Evolutionary conservation across 371 early-diverging fungal genomes (phyloP).

Genomic region (Capniomyces stellatus): DNA sequence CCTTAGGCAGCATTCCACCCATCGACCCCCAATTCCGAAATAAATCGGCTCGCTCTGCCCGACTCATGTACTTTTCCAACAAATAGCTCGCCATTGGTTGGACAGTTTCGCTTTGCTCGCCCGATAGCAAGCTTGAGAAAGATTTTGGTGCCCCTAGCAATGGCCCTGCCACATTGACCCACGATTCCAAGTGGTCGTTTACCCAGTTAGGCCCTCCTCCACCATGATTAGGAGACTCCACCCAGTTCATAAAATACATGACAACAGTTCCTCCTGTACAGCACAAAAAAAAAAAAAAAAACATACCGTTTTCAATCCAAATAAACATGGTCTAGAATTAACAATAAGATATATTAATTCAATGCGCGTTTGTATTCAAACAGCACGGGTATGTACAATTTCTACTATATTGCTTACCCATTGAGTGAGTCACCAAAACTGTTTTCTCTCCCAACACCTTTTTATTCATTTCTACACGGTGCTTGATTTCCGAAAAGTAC

Average conservation of each 20-base stretch:
- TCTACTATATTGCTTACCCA: too few species aligned
- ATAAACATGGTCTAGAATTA: too few species aligned
- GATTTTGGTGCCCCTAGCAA: conserved; percentile 81
- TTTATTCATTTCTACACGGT: conserved; percentile 44
- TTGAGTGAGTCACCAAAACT: conserved; percentile 44
- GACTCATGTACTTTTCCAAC: conserved; percentile 70
- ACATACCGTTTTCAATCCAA: too few species aligned
- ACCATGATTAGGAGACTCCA: conserved; percentile 45
- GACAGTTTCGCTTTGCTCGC: conserved; percentile 78
- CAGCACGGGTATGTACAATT: too few species aligned
- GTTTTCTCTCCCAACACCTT: conserved; percentile 33
- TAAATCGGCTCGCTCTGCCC: too few species aligned
- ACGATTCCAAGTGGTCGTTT: conserved; percentile 56
- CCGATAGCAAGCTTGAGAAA: conserved; percentile 48
- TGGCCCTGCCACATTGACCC: conserved; percentile 79
- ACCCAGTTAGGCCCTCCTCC: conserved; percentile 64
- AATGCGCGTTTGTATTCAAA: too few species aligned
- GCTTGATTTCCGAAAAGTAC: conserved; percentile 65
- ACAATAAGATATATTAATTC: too few species aligned
- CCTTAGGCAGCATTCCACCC: conserved; percentile 65
- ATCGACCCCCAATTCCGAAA: conserved; percentile 78
- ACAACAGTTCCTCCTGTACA: conserved; percentile 42
- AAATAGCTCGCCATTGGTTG: conserved; percentile 59
- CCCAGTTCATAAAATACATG: conserved; percentile 87
- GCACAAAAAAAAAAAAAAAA: too few species aligned